Evolutionary conservation across 2,329 filamentous ascomycete genomes (phyloP).

Genomic region (Ambrosiella cleistominuta): DNA sequence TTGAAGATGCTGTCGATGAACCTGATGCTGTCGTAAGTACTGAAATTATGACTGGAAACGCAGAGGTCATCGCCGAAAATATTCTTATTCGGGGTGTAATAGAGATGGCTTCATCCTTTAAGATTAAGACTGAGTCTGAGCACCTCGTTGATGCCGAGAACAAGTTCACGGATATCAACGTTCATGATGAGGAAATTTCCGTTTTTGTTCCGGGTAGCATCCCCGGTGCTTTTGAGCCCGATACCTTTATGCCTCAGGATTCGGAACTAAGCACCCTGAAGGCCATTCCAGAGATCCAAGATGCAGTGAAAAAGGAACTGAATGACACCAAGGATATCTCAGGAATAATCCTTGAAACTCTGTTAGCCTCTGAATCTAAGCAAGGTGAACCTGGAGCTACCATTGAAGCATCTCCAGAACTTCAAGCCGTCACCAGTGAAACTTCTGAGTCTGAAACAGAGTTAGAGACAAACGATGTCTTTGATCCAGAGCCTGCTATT

Average conservation of each 20-base stretch:
- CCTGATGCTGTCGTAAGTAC: not conserved
- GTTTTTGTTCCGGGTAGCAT: not conserved
- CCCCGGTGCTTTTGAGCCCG: not conserved
- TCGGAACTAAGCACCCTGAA: not conserved
- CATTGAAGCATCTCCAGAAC: not conserved
- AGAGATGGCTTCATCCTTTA: not conserved
- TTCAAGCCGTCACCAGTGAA: not conserved
- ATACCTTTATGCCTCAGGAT: not conserved
- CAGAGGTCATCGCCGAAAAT: too few species aligned
- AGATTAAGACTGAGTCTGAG: not conserved
- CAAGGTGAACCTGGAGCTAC: not conserved
- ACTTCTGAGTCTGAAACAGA: not conserved
- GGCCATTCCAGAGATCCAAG: not conserved
- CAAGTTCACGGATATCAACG: not conserved
- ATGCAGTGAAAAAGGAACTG: not conserved
- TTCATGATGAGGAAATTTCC: not conserved
- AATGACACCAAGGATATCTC: not conserved
- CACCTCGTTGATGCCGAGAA: not conserved
- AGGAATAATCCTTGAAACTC: not conserved
- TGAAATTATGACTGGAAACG: too few species aligned
- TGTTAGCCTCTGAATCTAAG: not conserved
- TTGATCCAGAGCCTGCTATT: not conserved
- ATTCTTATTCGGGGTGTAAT: too few species aligned
- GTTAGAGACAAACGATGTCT: too few species aligned
- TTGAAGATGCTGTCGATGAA: not conserved